Evolutionary conservation across 345 rosid genomes (phyloP).

Genomic region (Eucalyptus regnans): DNA sequence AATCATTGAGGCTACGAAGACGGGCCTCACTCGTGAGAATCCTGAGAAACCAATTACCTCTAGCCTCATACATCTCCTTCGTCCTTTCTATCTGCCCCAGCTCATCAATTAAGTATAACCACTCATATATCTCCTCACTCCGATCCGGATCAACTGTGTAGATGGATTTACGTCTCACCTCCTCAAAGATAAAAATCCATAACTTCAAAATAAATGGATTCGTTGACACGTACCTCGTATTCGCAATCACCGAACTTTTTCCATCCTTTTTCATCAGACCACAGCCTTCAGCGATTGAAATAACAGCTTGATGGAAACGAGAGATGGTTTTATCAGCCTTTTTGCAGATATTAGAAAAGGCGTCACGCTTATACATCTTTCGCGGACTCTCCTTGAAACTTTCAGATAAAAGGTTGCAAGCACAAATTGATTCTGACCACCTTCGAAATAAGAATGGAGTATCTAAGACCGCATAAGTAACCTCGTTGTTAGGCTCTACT

Average conservation of each 20-base stretch:
- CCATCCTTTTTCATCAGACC: neutral
- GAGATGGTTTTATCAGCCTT: neutral
- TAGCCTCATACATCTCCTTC: neutral
- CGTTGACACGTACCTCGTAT: neutral
- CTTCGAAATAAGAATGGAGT: neutral
- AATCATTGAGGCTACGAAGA: neutral
- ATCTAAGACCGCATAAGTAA: neutral
- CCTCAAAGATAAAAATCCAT: neutral
- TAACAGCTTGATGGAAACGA: neutral
- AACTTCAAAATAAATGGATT: neutral
- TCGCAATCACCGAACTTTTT: neutral
- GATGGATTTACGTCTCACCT: neutral
- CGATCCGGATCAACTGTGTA: rapidly evolving
- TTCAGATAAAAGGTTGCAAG: neutral
- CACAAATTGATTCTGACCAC: neutral
- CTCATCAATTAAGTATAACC: no score
- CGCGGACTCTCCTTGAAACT: rapidly evolving
- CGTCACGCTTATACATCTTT: neutral
- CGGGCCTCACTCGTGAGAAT: rapidly evolving
- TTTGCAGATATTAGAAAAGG: neutral
- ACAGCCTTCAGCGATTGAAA: neutral
- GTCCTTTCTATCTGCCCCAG: no score
- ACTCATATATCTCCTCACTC: no score
- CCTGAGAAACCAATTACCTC: neutral
- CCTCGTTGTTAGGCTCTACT: neutral